Evolutionary conservation across 768 basidiomycete species (phyloP).

Genomic region (Cystobasidium ongulense): DNA sequence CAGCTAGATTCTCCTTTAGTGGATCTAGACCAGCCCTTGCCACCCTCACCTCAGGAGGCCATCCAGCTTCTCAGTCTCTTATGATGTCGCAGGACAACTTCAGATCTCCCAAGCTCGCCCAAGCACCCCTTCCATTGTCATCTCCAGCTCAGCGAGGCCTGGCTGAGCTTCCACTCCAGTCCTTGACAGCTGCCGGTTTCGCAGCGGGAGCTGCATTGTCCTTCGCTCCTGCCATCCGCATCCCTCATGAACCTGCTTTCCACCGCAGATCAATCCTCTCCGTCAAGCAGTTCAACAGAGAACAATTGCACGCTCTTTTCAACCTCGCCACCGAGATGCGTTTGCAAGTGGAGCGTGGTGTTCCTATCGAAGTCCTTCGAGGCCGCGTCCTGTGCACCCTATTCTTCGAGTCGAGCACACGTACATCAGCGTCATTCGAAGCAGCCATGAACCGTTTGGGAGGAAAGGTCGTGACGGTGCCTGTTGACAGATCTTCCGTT

Average conservation of each 20-base stretch:
- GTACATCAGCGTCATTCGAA: conserved; percentile 92
- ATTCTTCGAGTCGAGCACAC: conserved; percentile 95
- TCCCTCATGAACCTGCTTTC: conserved; percentile 71
- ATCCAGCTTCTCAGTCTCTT: neutral
- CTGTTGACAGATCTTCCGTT: conserved; percentile 73
- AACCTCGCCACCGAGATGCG: conserved; percentile 94
- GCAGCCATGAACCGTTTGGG: conserved; percentile 98
- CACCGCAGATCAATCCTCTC: conserved; percentile 85
- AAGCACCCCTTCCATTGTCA: conserved; percentile 43
- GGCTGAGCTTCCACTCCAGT: neutral
- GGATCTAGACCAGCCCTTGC: conserved; percentile 37
- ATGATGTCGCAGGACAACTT: conserved; percentile 5
- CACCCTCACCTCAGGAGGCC: neutral
- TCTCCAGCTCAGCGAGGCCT: neutral
- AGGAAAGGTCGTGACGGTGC: conserved; percentile 82
- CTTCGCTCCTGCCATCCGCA: conserved; percentile 41
- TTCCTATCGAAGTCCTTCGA: conserved; percentile 75
- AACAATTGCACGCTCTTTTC: conserved; percentile 87
- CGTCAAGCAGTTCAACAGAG: conserved; percentile 82
- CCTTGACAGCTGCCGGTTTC: neutral
- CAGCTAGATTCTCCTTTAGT: conserved; percentile 45
- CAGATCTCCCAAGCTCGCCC: conserved; percentile 40
- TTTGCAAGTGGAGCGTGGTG: conserved; percentile 83
- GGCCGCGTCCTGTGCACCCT: conserved; percentile 83
- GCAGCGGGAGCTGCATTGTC: conserved; percentile 8